Conservation (phyloP, 768 basidiomycete species). For the Punctularia strigosozonata region DNA sequence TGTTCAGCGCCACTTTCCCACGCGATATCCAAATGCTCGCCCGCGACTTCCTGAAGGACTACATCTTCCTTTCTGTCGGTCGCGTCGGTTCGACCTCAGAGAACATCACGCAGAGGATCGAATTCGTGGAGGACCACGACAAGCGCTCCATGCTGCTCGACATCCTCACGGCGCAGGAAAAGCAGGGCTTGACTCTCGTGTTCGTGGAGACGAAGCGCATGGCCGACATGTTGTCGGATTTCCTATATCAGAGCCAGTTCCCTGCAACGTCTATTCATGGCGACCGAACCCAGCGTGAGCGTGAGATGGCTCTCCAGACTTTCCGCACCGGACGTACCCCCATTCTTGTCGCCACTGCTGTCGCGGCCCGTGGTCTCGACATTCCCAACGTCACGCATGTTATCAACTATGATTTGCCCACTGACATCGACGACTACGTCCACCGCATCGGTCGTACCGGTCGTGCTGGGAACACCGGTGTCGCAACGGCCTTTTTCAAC, state of each 20-base stretch:
- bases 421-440: constrained; percentile 98
- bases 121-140: constrained; percentile 95
- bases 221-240: constrained; percentile 98
- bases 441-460: constrained; percentile 98
- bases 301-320: constrained; percentile 88
- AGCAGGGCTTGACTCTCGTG: constrained; percentile 75
- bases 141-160: constrained; percentile 96
- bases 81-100: constrained; percentile 98
- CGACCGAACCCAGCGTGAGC: constrained; percentile 94
- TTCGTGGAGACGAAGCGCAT: constrained; percentile 99
- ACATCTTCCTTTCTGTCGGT: constrained; percentile 96
- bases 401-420: constrained; percentile 94
- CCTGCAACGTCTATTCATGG: constrained; percentile 97
- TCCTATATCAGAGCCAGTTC: constrained; percentile 71
- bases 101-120: constrained; percentile 98
- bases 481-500: constrained; percentile 93
- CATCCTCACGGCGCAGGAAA: constrained; percentile 70
- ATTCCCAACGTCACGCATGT: constrained; percentile 99
- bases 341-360: constrained; percentile 94
- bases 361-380: constrained; percentile 97
- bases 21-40: constrained; percentile 97
- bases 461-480: constrained; percentile 96
- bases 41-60: constrained; percentile 94
- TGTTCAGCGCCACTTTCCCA: constrained; percentile 99
- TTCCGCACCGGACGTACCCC: constrained; percentile 95